Conservation (phyloP, 2,329 filamentous ascomycete genomes). For the Thelonectria rubi region DNA sequence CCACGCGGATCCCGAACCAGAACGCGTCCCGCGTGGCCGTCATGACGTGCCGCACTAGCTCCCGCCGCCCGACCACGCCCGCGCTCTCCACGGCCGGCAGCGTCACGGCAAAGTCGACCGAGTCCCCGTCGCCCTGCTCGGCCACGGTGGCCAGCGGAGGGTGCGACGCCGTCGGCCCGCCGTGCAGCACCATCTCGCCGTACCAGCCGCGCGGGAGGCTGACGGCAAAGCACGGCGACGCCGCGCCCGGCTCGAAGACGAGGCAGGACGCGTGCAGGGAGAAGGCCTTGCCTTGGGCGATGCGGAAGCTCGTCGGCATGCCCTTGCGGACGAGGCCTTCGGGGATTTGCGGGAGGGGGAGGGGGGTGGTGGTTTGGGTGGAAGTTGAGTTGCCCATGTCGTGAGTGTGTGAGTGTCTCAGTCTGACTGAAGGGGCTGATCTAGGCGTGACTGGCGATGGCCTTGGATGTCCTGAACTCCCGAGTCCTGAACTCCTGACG, state of each 20-base stretch:
- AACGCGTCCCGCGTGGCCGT: neutral
- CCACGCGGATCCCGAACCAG: constrained; percentile 24
- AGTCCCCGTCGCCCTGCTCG: neutral
- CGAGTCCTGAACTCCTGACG: too few relatives aligned
- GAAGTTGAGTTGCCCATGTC: constrained; percentile 21
- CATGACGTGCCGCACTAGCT: constrained; percentile 11
- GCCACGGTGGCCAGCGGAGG: constrained; percentile 10
- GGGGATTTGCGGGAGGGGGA: constrained; percentile 10
- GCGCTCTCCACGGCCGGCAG: constrained; percentile 11
- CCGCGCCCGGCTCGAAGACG: constrained; percentile 19
- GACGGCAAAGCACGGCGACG: constrained; percentile 6
- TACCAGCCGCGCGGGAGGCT: constrained; percentile 9
- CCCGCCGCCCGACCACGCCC: neutral
- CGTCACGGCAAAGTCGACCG: constrained; percentile 13
- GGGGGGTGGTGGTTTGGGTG: neutral
- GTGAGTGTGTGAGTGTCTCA: too few relatives aligned
- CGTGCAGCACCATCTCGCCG: constrained; percentile 23
- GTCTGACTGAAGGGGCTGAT: too few relatives aligned
- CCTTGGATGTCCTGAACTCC: neutral
- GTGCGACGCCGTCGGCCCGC: neutral
- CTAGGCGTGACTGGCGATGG: too few relatives aligned
- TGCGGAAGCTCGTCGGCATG: constrained; percentile 16
- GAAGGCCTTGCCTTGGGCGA: constrained; percentile 24
- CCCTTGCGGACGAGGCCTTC: constrained; percentile 4
- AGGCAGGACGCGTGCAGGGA: constrained; percentile 15